These are phyloP conservation scores for Colletotrichum plurivorum DNA, from an alignment of 2,329 filamentous ascomycete genomes.

Conservation along the genomic window DNA sequence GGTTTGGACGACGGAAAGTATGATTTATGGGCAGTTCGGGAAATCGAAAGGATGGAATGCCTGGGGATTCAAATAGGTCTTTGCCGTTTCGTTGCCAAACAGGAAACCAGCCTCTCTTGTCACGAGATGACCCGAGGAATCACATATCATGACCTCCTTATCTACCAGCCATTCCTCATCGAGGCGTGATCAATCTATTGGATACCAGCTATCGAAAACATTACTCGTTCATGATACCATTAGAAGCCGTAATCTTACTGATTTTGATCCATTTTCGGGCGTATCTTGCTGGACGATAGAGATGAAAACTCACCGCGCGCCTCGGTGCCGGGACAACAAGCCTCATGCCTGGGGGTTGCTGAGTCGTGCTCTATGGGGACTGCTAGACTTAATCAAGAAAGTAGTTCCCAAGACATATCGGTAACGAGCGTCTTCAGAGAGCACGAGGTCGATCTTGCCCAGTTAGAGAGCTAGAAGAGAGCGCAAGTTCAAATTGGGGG, in stretches of 20 bases:
- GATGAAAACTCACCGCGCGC: no score
- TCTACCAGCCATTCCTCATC: constrained; percentile 4
- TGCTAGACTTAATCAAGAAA: constrained; percentile 17
- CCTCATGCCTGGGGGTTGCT: constrained; percentile 8
- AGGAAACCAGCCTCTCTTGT: not conserved
- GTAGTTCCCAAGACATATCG: constrained; percentile 1
- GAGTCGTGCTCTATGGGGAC: constrained; percentile 15
- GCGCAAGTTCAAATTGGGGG: not conserved
- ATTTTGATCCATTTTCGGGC: not conserved
- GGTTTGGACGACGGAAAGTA: not conserved
- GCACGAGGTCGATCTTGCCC: constrained; percentile 6
- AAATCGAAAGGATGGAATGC: not conserved
- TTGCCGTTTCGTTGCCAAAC: not conserved
- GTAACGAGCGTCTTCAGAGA: not conserved
- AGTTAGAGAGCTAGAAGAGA: not conserved
- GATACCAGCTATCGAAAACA: constrained; percentile 8
- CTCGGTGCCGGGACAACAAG: not conserved
- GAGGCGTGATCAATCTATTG: constrained; percentile 22
- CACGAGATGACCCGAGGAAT: not conserved
- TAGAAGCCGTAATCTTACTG: not conserved
- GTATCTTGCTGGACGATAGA: not conserved
- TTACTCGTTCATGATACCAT: constrained; percentile 5
- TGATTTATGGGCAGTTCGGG: constrained; percentile 2
- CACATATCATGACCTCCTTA: not conserved
- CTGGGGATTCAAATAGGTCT: constrained; percentile 9